Evolutionary conservation across 2,329 filamentous ascomycete species (phyloP), one percentile per base, ranked within the genome.

Genomic region (Alternaria novae-zelandiae): DNA sequence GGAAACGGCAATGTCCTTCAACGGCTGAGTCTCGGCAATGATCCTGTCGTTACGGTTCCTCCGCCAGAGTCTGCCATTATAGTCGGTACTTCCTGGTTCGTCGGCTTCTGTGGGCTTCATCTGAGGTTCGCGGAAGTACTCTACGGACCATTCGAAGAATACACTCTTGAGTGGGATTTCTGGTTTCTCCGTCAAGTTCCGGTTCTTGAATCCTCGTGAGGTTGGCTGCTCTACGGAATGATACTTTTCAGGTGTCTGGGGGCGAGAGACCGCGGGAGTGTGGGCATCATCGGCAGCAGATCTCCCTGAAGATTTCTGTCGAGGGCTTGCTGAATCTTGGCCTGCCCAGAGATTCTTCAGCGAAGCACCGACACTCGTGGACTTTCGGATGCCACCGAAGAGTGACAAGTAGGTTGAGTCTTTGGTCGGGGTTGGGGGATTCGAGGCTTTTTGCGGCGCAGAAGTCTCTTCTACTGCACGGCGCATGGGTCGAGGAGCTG

Each of bases 81-180:
- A 99, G 79, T 98, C 94, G 15, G 92, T 92, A 74, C 94, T 97
- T 32, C 96, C 96, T 13, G 96, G 96, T 76, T 99, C 96, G 72
- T 99, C 96, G 23, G 94, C 92, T 78, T 99, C 96, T 61, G 92
- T 94, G 4, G 93, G 91, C 77, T 96, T 96, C 96, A 99, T 98
- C 80, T 99, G 96, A 30, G 96, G 96, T 79, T 98, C 94, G 28
- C 94, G 92, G 85, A 98, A 99, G 79, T 99, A 98, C 79, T 89
- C 95, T 47, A 96, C 94, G 5, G 94, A 97, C 94, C 95, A 99
- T 67, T 97, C 93, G 66, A 97, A 86, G 79, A 98, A 97, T 9
- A 87, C 90, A 77, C 94, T 97, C 63, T 87, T 87, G 17, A 99
- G 80, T 1, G 96, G 96, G 26, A 98, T 86, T 12, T 79, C 81